Evolutionary conservation across 495 filamentous ascomycete species (phyloP).

Genomic region (Lentithecium fluviatile): DNA sequence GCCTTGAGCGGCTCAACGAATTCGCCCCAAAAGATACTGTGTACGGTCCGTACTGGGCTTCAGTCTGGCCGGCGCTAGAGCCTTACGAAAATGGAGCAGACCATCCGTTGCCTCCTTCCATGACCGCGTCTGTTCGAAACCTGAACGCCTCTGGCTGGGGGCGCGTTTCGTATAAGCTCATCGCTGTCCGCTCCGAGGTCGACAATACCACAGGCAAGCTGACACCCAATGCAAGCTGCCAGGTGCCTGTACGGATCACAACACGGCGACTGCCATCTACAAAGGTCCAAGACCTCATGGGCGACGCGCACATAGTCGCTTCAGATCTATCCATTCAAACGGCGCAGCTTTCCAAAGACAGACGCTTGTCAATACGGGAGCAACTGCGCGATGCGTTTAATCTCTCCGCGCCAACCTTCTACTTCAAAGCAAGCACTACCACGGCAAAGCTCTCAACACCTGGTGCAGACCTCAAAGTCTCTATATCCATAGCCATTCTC

Average conservation of each 20-base stretch:
- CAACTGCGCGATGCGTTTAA: conserved; percentile 10
- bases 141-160: neutral
- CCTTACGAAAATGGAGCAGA: neutral
- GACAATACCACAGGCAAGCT: neutral
- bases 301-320: neutral
- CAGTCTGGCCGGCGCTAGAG: conserved; percentile 8
- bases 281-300: conserved; percentile 2
- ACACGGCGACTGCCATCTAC: neutral
- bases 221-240: neutral
- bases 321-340: neutral
- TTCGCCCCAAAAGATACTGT: neutral
- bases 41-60: neutral
- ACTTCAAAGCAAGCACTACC: conserved; percentile 1
- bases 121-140: neutral
- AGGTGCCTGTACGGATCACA: conserved; percentile 1
- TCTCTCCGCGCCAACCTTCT: conserved; percentile 2
- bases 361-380: conserved; percentile 3
- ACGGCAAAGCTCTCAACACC: conserved; percentile 12
- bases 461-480: conserved; percentile 2
- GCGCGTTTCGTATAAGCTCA: conserved; percentile 14
- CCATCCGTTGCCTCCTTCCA: conserved; percentile 12
- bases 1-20: neutral
- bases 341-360: neutral
- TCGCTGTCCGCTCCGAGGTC: neutral
- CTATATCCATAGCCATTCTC: conserved; percentile 5